phyloP scores from a whole-genome alignment of 768 basidiomycete genomes.

The Cantharellus cinnabarinus region DNA sequence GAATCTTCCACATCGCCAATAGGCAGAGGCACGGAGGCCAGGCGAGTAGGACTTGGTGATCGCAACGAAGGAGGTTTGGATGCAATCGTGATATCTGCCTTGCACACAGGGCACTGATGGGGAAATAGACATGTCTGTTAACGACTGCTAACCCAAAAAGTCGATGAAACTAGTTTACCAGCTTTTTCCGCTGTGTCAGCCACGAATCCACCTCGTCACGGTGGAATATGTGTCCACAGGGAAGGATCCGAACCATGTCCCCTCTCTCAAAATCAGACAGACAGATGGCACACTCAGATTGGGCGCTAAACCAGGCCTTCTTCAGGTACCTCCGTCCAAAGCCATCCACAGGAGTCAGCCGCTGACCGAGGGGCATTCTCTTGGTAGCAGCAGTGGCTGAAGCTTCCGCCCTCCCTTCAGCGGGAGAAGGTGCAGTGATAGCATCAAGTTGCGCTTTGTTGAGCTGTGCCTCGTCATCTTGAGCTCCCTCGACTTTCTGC shows the following conservation, averaged over 20 bases:
- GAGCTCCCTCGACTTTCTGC: neutral
- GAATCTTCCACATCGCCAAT: neutral
- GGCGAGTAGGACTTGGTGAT: neutral
- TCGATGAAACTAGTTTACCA: constrained; percentile 32
- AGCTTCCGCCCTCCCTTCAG: constrained; percentile 3
- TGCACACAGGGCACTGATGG: constrained; percentile 72
- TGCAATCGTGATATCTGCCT: constrained; percentile 58
- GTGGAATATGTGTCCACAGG: constrained; percentile 92
- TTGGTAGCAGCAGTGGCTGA: constrained; percentile 3
- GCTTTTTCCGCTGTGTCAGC: constrained; percentile 80
- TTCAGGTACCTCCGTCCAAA: constrained; percentile 4
- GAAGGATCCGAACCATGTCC: constrained; percentile 76
- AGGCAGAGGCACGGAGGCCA: neutral
- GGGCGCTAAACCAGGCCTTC: constrained; percentile 47
- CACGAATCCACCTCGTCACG: constrained; percentile 78
- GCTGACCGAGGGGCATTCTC: neutral
- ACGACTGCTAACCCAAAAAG: neutral
- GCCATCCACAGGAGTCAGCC: neutral
- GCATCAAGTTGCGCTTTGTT: neutral
- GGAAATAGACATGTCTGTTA: constrained; percentile 3
- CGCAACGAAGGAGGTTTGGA: neutral
- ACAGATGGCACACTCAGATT: constrained; percentile 85
- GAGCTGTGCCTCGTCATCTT: neutral
- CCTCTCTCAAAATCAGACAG: constrained; percentile 70
- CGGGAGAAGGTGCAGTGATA: constrained; percentile 6